Evolutionary conservation across 177 flowering plant species (phyloP).

Genomic region (Vitis hybrid): DNA sequence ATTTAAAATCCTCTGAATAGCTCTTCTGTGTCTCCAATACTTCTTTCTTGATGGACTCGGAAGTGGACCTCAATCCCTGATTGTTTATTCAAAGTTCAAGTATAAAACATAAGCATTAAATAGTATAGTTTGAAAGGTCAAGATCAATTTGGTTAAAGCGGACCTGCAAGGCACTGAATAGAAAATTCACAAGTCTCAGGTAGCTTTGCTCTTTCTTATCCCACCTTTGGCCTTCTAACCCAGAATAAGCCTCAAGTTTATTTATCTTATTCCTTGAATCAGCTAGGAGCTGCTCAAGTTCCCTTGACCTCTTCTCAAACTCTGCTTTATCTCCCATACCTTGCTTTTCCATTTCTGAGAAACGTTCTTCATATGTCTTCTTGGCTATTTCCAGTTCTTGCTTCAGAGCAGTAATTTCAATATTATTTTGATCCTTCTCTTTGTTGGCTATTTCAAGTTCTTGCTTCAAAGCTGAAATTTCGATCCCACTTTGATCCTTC

Average conservation of each 20-base stretch:
- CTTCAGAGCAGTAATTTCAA: slow-evolving; percentile 13
- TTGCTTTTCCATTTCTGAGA: slow-evolving; percentile 38
- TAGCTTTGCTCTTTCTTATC: slow-evolving; percentile 45
- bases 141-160: not conserved
- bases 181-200: slow-evolving; percentile 42
- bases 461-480: slow-evolving; percentile 35
- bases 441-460: slow-evolving; percentile 50
- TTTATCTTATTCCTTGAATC: slow-evolving; percentile 54
- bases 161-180: slow-evolving; percentile 57
- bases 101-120: not conserved
- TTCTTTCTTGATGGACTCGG: slow-evolving; percentile 64
- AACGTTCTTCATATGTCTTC: slow-evolving; percentile 32
- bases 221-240: slow-evolving; percentile 44
- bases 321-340: slow-evolving; percentile 32
- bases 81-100: slow-evolving; percentile 1
- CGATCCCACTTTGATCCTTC: slow-evolving; percentile 44
- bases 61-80: slow-evolving; percentile 64
- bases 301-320: slow-evolving; percentile 46
- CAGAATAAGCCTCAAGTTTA: slow-evolving; percentile 53
- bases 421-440: slow-evolving; percentile 42
- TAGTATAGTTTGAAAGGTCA: slow-evolving; percentile 1
- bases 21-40: slow-evolving; percentile 36
- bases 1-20: slow-evolving; percentile 52
- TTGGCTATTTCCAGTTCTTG: slow-evolving; percentile 40
- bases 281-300: slow-evolving; percentile 49